Evolutionary conservation across 306 rosid genomes (phyloP).

Genomic region (Biancaea sappan): DNA sequence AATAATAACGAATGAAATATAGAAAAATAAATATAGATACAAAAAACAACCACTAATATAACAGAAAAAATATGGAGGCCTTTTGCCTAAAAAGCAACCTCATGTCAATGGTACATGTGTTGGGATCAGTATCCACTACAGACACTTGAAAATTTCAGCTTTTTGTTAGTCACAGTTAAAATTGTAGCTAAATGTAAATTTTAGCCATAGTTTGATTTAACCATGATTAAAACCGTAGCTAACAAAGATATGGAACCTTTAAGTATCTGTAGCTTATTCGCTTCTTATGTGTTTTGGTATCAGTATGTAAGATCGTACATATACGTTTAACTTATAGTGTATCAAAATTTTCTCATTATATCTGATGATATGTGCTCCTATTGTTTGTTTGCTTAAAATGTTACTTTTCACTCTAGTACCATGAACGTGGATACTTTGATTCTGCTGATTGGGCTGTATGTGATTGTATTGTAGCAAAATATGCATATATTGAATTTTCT

Average conservation of each 20-base stretch:
- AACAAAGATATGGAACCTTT: too few species aligned
- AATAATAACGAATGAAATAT: too few species aligned
- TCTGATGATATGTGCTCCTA: slow-evolving; percentile 1
- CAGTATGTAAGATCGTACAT: neutral
- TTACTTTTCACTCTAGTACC: slow-evolving; percentile 63
- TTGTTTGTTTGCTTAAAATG: slow-evolving; percentile 30
- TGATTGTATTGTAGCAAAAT: slow-evolving; percentile 20
- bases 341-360: neutral
- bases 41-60: too few species aligned
- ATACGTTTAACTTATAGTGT: neutral
- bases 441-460: slow-evolving; percentile 93
- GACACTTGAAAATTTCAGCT: too few species aligned
- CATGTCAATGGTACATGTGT: slow-evolving; percentile 86
- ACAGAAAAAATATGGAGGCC: slow-evolving; percentile 96
- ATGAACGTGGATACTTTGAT: slow-evolving; percentile 96
- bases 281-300: slow-evolving; percentile 15
- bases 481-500: slow-evolving; percentile 29
- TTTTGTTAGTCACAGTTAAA: too few species aligned
- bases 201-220: too few species aligned
- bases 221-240: too few species aligned
- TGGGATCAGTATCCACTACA: too few species aligned
- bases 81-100: slow-evolving; percentile 90
- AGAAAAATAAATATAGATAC: too few species aligned
- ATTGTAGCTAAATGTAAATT: too few species aligned
- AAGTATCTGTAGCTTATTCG: too few species aligned